Evolutionary conservation across 805 yeast genomes (phyloP).

Genomic region (Lachancea cidri): DNA sequence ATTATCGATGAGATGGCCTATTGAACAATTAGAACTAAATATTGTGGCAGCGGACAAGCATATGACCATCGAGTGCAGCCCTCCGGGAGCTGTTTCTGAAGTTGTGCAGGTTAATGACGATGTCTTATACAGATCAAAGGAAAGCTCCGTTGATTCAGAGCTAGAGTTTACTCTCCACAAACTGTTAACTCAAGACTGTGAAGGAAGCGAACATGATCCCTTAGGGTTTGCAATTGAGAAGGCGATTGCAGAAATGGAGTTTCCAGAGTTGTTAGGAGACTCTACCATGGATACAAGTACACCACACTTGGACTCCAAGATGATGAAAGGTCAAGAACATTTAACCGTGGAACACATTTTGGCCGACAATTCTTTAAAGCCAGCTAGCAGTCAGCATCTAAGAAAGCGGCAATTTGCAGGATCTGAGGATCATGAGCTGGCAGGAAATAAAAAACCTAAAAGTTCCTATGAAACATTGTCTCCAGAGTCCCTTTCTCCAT

Average conservation of each 20-base stretch:
- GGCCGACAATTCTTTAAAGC: conserved; percentile 3
- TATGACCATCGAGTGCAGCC: neutral
- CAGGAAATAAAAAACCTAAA: conserved; percentile 3
- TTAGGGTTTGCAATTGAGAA: conserved; percentile 10
- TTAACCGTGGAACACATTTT: conserved; percentile 9
- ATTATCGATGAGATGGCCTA: neutral
- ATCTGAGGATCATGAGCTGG: neutral
- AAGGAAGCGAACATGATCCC: conserved; percentile 5
- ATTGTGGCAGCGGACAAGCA: neutral
- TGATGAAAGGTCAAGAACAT: neutral
- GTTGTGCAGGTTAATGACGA: neutral
- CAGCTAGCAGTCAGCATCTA: neutral
- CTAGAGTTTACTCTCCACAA: conserved; percentile 21
- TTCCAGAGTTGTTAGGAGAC: conserved; percentile 8
- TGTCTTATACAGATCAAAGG: neutral
- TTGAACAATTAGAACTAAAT: no score
- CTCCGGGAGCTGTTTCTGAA: neutral
- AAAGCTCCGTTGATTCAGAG: conserved; percentile 8
- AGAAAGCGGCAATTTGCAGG: neutral
- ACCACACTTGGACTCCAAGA: neutral
- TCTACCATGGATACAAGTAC: conserved; percentile 1
- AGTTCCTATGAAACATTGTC: conserved; percentile 19
- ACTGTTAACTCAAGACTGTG: conserved; percentile 16
- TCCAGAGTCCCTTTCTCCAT: conserved; percentile 35
- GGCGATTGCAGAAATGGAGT: conserved; percentile 11